Percentiles rank a stretch among this genome's conserved stretches.
These are phyloP conservation scores for Zygnema circumcarinatum DNA, from an alignment of 139 green algal genomes.

Conservation along the genomic window DNA sequence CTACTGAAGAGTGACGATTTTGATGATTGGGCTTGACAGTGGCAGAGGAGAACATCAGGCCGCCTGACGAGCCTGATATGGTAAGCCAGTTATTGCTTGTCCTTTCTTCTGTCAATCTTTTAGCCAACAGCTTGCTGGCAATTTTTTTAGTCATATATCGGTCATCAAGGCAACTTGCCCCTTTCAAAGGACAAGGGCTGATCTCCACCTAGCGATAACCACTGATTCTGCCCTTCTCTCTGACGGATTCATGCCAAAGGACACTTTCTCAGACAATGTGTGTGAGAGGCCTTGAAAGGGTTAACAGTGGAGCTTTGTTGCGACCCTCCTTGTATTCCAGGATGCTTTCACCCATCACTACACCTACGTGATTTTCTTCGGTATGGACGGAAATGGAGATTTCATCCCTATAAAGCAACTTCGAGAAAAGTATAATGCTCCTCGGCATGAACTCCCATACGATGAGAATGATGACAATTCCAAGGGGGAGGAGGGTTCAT, in stretches of 20 bases:
- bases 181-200: too few species aligned
- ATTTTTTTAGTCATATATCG: too few species aligned
- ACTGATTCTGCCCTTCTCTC: too few species aligned
- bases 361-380: conserved; percentile 67
- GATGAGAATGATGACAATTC: conserved; percentile 31
- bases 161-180: too few species aligned
- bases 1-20: too few species aligned
- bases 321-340: conserved; percentile 13
- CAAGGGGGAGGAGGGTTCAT: neutral
- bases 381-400: conserved; percentile 59
- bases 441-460: conserved; percentile 47
- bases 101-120: conserved; percentile 1
- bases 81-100: neutral
- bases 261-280: too few species aligned
- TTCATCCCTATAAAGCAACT: conserved; percentile 64
- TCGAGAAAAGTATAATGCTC: conserved; percentile 61
- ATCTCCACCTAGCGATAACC: too few species aligned
- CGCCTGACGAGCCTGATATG: conserved; percentile 39
- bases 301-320: too few species aligned
- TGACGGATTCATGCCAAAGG: too few species aligned
- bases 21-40: conserved; percentile 44
- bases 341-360: conserved; percentile 64
- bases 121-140: neutral
- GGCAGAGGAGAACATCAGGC: conserved; percentile 45
- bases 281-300: too few species aligned